Evolutionary conservation across 2,329 filamentous ascomycete species (phyloP), one percentile per base, ranked within the genome.

Genomic region (Clonostachys sp.): DNA sequence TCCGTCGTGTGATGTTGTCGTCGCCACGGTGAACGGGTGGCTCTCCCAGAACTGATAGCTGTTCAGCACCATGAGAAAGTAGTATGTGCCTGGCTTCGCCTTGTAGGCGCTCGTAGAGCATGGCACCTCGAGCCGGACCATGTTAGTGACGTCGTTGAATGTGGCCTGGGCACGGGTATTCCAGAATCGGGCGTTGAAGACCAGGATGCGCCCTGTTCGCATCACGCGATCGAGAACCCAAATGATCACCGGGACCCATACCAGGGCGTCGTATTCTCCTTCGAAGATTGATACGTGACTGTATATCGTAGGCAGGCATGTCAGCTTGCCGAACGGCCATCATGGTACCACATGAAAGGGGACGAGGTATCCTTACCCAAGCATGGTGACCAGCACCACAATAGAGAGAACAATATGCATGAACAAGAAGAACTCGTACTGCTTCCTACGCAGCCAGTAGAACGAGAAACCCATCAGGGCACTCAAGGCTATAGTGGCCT

Each of bases 241-340:
- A 30, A 81, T 65, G 12, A 61, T 58, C 4, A 71, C 60, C 4
- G 73, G 74, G 0, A 72, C 61, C 70, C 74, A 81, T 45, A 78
- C 71, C 17, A 77, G 70, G 9, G 58, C 55, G 45, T 79, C 72
- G 48, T 72, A 81, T 42, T 69, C 61, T 17, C 71, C 71, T 6
- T 64, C 57, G 49, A 79, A 80, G 18, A 80, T 76, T n/a, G 78
- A 64, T 48, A 79, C 63, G 53, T 83, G 65, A 47, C 75, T 65
- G 55, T 53, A 30, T 10, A 30, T 30, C 24, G 24, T 30, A 30
- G 24, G 24, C 10, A 13, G 20, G 18, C n/a, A 18, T 34, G n/a
- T 5, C 24, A 30, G 24, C 24, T 30, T 30, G 24, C 24, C 9
- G 24, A 30, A 5, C 6, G 24, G 7, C 7, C 24, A 13, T 34